Evolutionary conservation across 2,329 filamentous ascomycete genomes (phyloP).

Genomic region (Aspergillus vadensis): DNA sequence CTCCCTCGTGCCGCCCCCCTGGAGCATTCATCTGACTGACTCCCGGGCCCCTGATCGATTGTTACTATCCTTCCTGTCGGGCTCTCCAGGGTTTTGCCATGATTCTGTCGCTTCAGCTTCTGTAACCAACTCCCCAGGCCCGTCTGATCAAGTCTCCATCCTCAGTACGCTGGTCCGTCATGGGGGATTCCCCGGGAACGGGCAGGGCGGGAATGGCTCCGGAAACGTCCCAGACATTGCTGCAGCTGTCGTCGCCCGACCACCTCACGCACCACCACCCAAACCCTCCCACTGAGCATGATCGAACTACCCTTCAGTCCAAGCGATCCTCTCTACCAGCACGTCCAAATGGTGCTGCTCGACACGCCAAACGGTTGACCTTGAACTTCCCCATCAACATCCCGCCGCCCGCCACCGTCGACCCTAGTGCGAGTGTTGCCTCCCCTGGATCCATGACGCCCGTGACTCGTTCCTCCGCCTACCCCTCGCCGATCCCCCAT

Average conservation of each 20-base stretch:
- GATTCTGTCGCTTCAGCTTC: slow-evolving; percentile 9
- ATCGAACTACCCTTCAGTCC: slow-evolving; percentile 22
- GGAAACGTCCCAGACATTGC: slow-evolving; percentile 32
- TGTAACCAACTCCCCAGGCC: slow-evolving; percentile 1
- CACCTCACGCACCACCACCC: slow-evolving; percentile 10
- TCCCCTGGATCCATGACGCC: slow-evolving; percentile 39
- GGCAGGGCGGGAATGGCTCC: slow-evolving; percentile 31
- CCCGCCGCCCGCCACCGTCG: slow-evolving; percentile 28
- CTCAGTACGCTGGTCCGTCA: slow-evolving; percentile 32
- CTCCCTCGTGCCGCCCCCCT: too few species aligned
- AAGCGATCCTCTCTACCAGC: slow-evolving; percentile 38
- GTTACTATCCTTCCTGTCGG: too few species aligned
- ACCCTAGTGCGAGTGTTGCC: slow-evolving; percentile 26
- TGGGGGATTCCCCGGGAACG: slow-evolving; percentile 37
- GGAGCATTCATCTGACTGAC: too few species aligned
- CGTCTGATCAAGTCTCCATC: neutral
- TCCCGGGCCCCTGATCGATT: too few species aligned
- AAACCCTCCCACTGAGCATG: slow-evolving; percentile 16
- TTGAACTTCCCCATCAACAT: slow-evolving; percentile 51
- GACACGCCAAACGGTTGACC: slow-evolving; percentile 49
- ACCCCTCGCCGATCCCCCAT: slow-evolving; percentile 34
- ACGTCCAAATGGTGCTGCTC: slow-evolving; percentile 38
- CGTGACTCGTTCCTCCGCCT: slow-evolving; percentile 34
- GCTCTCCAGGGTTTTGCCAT: slow-evolving; percentile 13
- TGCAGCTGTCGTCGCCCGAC: slow-evolving; percentile 7